These are phyloP conservation scores for Biscogniauxia marginata DNA, from an alignment of 2,329 filamentous ascomycete species.

Conservation along the genomic window DNA sequence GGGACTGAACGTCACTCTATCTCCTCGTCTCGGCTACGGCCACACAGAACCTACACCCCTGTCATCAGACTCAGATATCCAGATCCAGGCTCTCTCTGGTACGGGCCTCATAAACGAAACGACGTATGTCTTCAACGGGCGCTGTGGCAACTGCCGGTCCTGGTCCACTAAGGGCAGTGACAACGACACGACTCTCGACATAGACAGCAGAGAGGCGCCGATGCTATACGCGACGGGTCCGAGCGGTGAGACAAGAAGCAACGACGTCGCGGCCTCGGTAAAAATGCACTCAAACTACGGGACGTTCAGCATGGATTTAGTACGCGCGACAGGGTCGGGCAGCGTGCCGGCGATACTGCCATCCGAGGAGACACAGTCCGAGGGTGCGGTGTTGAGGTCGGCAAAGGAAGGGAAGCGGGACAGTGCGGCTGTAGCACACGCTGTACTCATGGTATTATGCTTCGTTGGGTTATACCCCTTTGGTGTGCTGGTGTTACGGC, in stretches of 20 bases:
- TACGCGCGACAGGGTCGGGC: constrained; percentile 45
- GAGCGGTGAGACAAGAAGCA: constrained; percentile 40
- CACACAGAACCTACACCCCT: constrained; percentile 53
- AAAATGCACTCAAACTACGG: constrained; percentile 55
- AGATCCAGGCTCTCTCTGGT: constrained; percentile 44
- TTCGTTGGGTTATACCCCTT: constrained; percentile 56
- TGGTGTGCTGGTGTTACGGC: constrained; percentile 52
- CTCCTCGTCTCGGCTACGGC: constrained; percentile 49
- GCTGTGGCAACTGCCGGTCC: constrained; percentile 52
- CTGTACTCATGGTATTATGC: constrained; percentile 53
- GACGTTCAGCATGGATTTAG: constrained; percentile 55
- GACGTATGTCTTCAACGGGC: constrained; percentile 48
- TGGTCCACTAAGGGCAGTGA: constrained; percentile 39
- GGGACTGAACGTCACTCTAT: constrained; percentile 53
- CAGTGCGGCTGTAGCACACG: constrained; percentile 43
- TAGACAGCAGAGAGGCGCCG: constrained; percentile 44
- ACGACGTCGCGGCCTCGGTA: constrained; percentile 44
- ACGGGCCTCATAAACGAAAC: constrained; percentile 46
- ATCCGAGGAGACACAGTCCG: constrained; percentile 25
- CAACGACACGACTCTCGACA: constrained; percentile 49
- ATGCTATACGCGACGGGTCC: constrained; percentile 59
- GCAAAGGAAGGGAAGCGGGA: constrained; percentile 34
- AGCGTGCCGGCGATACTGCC: constrained; percentile 41
- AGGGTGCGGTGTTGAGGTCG: constrained; percentile 34
- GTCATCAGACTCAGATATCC: constrained; percentile 30